Evolutionary conservation across 441 rosid species (phyloP).

Genomic region (Syzygium syzygioides): DNA sequence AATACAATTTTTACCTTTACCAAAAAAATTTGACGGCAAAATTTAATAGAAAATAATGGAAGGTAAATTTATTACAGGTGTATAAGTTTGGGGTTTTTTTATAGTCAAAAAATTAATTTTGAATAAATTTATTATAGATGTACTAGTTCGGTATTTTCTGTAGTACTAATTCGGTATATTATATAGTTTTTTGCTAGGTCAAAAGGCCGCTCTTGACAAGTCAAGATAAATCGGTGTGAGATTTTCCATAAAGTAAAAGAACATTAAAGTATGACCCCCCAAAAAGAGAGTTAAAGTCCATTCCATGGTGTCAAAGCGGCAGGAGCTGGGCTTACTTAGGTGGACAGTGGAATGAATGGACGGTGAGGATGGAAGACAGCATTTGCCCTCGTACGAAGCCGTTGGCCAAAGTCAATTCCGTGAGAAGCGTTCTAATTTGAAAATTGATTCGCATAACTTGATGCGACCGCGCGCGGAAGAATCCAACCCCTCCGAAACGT

Average conservation of each 20-base stretch:
- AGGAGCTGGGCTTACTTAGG: not conserved
- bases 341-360: not conserved
- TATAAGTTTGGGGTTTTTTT: too few species aligned
- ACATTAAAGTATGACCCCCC: too few species aligned
- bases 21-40: too few species aligned
- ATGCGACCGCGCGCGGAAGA: not conserved
- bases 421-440: not conserved
- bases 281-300: too few species aligned
- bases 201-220: not conserved
- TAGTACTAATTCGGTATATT: too few species aligned
- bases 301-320: not conserved
- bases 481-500: not conserved
- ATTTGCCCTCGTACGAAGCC: not conserved
- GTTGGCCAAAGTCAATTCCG: not conserved
- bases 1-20: too few species aligned
- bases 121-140: too few species aligned
- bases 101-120: too few species aligned
- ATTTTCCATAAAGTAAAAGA: too few species aligned
- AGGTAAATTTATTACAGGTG: rapidly evolving
- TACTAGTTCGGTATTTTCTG: too few species aligned
- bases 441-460: not conserved
- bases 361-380: not conserved
- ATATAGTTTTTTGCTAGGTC: not conserved
- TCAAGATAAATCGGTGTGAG: not conserved
- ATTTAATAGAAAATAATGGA: too few species aligned